Evolutionary conservation across 768 basidiomycete genomes (phyloP).

Genomic region (Pleurotus ostreatus): DNA sequence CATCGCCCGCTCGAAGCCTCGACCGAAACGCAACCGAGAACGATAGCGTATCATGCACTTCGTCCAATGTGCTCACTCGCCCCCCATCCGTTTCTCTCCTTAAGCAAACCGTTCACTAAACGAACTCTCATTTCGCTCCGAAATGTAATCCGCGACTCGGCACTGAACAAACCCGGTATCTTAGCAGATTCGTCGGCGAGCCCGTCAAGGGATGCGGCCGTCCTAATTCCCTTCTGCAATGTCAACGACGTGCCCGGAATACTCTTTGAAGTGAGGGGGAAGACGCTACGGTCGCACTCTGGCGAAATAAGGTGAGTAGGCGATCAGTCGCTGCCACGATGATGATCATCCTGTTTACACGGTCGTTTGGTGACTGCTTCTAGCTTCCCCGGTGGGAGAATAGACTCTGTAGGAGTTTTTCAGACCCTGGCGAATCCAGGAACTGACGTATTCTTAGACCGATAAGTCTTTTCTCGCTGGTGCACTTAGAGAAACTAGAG

Average conservation of each 20-base stretch:
- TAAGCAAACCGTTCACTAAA: conserved; percentile 5
- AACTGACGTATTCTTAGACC: conserved; percentile 20
- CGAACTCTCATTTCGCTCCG: conserved; percentile 25
- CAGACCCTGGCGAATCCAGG: neutral
- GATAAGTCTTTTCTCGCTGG: conserved; percentile 56
- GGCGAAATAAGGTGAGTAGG: conserved; percentile 72
- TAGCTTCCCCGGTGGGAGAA: conserved; percentile 74
- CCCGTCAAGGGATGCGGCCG: conserved; percentile 45
- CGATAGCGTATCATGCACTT: neutral
- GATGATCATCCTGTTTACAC: neutral
- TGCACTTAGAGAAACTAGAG: conserved; percentile 70
- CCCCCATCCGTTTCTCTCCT: neutral
- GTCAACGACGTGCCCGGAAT: conserved; percentile 63
- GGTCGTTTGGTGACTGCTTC: neutral
- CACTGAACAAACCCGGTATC: conserved; percentile 8
- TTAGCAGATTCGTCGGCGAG: conserved; percentile 20
- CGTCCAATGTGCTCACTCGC: neutral
- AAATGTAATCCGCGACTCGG: conserved; percentile 18
- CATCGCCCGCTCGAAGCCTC: too few species aligned
- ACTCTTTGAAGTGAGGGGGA: conserved; percentile 67
- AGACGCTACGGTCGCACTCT: conserved; percentile 61
- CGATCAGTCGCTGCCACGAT: neutral
- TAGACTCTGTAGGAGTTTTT: conserved; percentile 47
- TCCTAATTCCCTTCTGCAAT: conserved; percentile 77
- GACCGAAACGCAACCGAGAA: neutral